Percentiles rank a stretch among this genome's conserved stretches.
Conservation (phyloP, 805 yeast genomes). For the Maudiozyma bulderi region DNA sequence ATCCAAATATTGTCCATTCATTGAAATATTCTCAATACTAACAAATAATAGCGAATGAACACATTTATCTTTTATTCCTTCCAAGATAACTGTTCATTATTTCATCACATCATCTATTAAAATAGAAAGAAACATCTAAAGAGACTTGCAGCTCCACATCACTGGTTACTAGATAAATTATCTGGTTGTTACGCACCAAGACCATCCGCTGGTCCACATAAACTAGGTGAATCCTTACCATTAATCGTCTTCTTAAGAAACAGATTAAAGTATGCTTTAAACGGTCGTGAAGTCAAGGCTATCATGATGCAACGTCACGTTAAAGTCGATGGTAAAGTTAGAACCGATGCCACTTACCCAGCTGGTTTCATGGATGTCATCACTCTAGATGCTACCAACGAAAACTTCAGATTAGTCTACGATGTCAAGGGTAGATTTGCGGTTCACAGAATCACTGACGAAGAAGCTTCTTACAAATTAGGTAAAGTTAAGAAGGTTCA, state of each 20-base stretch:
- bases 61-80: too few relatives aligned
- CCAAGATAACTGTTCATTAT: too few relatives aligned
- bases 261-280: constrained; percentile 97
- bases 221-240: constrained; percentile 96
- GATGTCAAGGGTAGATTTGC: constrained; percentile 99
- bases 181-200: constrained; percentile 99
- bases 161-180: constrained; percentile 99
- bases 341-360: constrained; percentile 98
- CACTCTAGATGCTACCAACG: constrained; percentile 94
- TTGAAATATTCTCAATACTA: too few relatives aligned
- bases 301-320: constrained; percentile 97
- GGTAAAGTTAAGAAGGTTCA: constrained; percentile 97
- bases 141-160: constrained; percentile 99
- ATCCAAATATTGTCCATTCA: too few relatives aligned
- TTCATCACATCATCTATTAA: neutral
- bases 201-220: constrained; percentile 99
- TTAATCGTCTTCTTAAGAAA: constrained; percentile 93
- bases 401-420: constrained; percentile 97
- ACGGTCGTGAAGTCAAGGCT: constrained; percentile 98
- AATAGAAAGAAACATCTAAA: constrained; percentile 85
- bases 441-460: constrained; percentile 98
- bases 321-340: constrained; percentile 97
- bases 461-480: constrained; percentile 96
- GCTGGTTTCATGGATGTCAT: constrained; percentile 99
- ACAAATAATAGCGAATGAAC: too few relatives aligned